Evolutionary conservation across 140 eudicot species (phyloP).

Genomic region (Ambrosia hybrid): DNA sequence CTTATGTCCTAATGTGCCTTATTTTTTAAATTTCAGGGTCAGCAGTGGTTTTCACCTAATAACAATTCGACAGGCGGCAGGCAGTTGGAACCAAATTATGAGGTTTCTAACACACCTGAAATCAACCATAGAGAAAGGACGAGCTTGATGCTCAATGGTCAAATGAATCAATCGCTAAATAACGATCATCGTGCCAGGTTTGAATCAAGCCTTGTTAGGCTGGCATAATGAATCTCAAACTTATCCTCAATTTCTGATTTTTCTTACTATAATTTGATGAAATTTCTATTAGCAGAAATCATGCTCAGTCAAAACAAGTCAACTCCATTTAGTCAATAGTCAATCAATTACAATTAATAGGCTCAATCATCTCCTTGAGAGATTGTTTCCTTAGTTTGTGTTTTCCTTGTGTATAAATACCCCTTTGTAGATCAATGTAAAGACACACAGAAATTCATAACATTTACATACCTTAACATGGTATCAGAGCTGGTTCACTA

Average conservation of each 20-base stretch:
- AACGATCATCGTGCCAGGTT: constrained; percentile 27
- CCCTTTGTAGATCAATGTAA: no score
- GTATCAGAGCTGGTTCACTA: no score
- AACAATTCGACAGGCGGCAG: constrained; percentile 44
- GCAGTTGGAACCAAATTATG: constrained; percentile 38
- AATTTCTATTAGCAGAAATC: no score
- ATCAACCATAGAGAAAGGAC: neutral
- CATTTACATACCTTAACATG: no score
- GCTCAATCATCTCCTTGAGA: no score
- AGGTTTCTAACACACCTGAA: constrained; percentile 38
- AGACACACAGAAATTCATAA: no score
- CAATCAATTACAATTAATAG: no score
- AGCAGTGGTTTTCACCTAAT: constrained; percentile 40
- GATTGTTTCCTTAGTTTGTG: no score
- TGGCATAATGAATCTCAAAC: constrained; percentile 19
- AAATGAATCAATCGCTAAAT: constrained; percentile 35
- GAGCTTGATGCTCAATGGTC: constrained; percentile 33
- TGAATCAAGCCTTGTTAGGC: constrained; percentile 49
- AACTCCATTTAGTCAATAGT: no score
- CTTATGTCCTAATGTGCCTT: neutral
- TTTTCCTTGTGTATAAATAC: no score
- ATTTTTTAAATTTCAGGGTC: constrained; percentile 36
- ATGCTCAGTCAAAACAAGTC: no score
- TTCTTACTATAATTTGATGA: neutral
- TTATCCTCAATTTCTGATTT: constrained; percentile 3